phyloP scores from a whole-genome alignment of 2,329 filamentous ascomycete genomes.

The Hirsutella thompsonii region DNA sequence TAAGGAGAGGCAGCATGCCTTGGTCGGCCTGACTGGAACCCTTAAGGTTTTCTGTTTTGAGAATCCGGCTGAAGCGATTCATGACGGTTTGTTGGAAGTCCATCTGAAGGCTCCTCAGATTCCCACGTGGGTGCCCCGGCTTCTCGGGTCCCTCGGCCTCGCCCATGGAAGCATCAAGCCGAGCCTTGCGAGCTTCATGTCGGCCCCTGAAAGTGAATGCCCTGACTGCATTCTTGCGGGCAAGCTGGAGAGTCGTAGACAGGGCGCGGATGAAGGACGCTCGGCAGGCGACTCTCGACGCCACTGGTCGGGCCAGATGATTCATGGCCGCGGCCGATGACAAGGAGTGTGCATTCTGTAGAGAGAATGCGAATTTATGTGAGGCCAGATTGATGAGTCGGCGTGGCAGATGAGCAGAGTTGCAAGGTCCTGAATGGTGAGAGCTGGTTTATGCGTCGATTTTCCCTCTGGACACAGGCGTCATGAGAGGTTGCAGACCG shows the following conservation, averaged over 20 bases:
- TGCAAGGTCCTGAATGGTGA: background rate
- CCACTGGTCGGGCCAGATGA: conserved; percentile 13
- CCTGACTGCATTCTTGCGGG: too few relatives aligned
- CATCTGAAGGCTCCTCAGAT: too few relatives aligned
- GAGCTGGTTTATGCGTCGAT: background rate
- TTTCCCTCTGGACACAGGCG: background rate
- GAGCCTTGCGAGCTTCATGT: background rate
- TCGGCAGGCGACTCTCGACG: conserved; percentile 10
- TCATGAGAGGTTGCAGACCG: background rate
- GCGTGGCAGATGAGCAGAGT: background rate
- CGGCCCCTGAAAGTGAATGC: too few relatives aligned
- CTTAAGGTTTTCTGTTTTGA: too few relatives aligned
- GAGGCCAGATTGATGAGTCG: background rate
- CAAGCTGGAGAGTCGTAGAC: conserved; percentile 11
- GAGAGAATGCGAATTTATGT: background rate
- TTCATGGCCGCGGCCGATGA: conserved; percentile 16
- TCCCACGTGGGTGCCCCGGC: too few relatives aligned
- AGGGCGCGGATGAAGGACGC: conserved; percentile 10
- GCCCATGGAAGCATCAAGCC: background rate
- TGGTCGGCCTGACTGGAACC: too few relatives aligned
- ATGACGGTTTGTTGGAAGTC: too few relatives aligned
- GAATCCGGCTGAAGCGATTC: too few relatives aligned
- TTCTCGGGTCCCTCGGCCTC: too few relatives aligned
- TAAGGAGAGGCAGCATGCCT: conserved; percentile 25
- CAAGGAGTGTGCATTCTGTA: background rate